Percentiles rank a stretch among this genome's conserved stretches.
Evolutionary conservation across 2,329 filamentous ascomycete species (phyloP).

Genomic region (Aspergillus ochraceus): DNA sequence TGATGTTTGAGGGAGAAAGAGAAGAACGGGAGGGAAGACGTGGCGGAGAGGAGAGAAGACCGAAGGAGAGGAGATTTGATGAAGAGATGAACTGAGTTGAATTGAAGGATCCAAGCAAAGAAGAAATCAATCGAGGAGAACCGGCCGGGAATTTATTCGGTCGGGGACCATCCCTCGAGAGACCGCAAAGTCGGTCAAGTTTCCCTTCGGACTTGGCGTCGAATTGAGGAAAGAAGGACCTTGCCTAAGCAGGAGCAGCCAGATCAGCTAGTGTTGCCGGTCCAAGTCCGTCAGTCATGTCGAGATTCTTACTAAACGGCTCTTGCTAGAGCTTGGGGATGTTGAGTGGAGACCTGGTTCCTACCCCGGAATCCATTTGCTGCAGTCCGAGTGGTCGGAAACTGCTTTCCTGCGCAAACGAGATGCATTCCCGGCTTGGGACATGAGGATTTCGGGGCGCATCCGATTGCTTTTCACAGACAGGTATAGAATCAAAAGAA

Average conservation of each 20-base stretch:
- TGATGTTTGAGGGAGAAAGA: background rate
- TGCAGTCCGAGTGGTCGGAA: slow-evolving; percentile 1
- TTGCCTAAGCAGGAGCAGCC: background rate
- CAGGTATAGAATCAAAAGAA: background rate
- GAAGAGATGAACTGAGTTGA: background rate
- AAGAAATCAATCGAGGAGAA: background rate
- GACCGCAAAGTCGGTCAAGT: background rate
- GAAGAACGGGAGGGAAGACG: background rate
- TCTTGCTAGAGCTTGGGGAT: background rate
- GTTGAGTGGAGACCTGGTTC: background rate
- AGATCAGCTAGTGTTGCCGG: background rate
- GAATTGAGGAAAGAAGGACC: background rate
- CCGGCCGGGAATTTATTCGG: slow-evolving; percentile 3
- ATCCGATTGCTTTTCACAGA: background rate
- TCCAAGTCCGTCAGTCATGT: background rate
- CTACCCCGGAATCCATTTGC: slow-evolving; percentile 5
- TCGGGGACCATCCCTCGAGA: background rate
- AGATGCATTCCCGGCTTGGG: background rate
- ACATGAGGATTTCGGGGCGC: background rate
- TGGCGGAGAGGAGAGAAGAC: background rate
- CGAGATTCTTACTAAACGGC: background rate
- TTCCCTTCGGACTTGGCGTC: background rate
- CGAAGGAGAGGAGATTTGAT: background rate
- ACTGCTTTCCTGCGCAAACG: slow-evolving; percentile 2
- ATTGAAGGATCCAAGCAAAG: background rate